A percentile compares a stretch with the other conserved stretches of the same genome.
These are phyloP conservation scores for Tuber borchii DNA, from an alignment of 495 filamentous ascomycete species.

Conservation along the genomic window DNA sequence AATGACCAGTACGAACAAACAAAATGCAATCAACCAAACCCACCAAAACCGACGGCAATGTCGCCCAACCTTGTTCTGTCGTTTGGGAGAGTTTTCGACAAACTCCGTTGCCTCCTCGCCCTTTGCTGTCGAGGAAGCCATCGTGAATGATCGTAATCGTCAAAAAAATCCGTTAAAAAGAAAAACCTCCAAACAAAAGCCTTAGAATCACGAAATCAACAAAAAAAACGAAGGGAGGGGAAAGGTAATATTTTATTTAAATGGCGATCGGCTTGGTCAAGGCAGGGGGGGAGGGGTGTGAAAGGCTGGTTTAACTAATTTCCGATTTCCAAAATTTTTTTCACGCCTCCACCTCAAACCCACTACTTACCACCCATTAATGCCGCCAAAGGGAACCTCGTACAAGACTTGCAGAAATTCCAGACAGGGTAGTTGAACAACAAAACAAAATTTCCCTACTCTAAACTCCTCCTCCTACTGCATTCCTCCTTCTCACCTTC, in stretches of 20 bases:
- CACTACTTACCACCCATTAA: not conserved
- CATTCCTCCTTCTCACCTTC: not conserved
- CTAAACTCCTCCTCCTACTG: not conserved
- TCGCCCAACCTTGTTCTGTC: constrained; percentile 14
- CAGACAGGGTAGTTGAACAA: not conserved
- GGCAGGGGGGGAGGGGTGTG: not conserved
- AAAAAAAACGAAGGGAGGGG: not conserved
- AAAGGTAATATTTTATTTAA: not conserved
- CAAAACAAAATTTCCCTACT: not conserved
- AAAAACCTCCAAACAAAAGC: not conserved
- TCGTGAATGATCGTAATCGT: constrained; percentile 3
- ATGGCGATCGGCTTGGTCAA: not conserved
- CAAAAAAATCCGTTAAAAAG: not conserved
- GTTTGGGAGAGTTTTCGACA: constrained; percentile 10
- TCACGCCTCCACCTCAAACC: not conserved
- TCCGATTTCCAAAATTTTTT: not conserved
- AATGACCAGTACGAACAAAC: constrained; percentile 31
- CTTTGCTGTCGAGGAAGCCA: constrained; percentile 14
- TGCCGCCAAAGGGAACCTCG: not conserved
- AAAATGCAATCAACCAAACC: constrained; percentile 28
- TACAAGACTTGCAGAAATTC: not conserved
- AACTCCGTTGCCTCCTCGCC: constrained; percentile 12
- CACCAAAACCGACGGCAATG: constrained; percentile 34
- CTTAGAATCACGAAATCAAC: not conserved
- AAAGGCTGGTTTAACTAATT: not conserved